Conservation (phyloP, 192 early-diverging fungal genomes). For the Rhizophagus clarus region DNA sequence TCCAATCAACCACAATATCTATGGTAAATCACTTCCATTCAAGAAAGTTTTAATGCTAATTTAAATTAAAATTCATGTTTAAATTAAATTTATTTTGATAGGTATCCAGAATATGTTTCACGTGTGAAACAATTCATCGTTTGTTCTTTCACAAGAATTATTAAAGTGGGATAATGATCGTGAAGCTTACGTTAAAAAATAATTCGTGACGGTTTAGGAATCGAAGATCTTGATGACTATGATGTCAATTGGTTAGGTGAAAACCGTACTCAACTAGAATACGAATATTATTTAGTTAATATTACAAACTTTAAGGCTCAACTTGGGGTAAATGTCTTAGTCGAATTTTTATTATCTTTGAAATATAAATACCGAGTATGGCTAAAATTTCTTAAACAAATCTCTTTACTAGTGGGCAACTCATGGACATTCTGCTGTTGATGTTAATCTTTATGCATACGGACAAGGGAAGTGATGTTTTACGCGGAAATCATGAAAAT, state of each 20-base stretch:
- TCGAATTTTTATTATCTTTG: background rate
- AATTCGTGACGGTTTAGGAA: constrained; percentile 17
- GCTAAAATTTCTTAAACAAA: constrained; percentile 27
- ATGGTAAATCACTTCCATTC: constrained; percentile 37
- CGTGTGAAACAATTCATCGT: constrained; percentile 72
- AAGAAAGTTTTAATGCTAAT: too few species aligned
- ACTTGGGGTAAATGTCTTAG: constrained; percentile 49
- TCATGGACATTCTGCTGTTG: too few species aligned
- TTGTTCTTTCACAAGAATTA: constrained; percentile 54
- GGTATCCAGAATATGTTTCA: constrained; percentile 72
- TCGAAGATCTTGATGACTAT: constrained; percentile 61
- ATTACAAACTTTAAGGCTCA: constrained; percentile 58
- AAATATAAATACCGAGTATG: constrained; percentile 24
- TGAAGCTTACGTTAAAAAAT: constrained; percentile 18
- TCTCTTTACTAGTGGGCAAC: constrained; percentile 68
- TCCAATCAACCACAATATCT: constrained; percentile 80
- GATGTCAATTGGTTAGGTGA: constrained; percentile 57
- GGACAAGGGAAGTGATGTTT: too few species aligned
- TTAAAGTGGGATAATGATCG: constrained; percentile 25
- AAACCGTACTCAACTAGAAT: constrained; percentile 32
- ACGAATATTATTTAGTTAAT: constrained; percentile 55
- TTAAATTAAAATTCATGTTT: background rate
- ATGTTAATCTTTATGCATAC: too few species aligned
- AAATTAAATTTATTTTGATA: background rate
- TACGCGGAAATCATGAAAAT: too few species aligned